Percentiles rank a stretch among this genome's conserved stretches.
phyloP scores from a whole-genome alignment of 306 rosid genomes.

The Gleditsia sinensis region DNA sequence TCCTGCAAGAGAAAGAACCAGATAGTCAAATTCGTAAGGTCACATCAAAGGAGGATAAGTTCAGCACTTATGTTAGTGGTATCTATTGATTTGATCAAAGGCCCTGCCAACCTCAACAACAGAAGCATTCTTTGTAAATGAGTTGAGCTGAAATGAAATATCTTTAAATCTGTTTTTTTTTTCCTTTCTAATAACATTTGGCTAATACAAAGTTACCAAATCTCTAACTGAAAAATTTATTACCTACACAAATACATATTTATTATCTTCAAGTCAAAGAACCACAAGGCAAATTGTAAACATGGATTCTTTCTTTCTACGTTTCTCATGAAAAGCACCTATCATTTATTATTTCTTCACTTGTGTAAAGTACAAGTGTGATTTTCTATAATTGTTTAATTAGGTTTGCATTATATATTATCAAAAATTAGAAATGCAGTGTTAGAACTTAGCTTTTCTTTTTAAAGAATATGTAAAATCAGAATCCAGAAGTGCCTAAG shows the following conservation, averaged over 20 bases:
- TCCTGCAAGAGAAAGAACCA: conserved; percentile 54
- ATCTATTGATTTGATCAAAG: conserved; percentile 25
- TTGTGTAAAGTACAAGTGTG: conserved; percentile 1
- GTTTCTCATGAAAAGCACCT: conserved; percentile 15
- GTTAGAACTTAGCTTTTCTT: conserved; percentile 4
- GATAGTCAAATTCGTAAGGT: conserved; percentile 25
- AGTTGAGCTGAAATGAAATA: not conserved
- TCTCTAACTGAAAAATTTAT: conserved; percentile 13
- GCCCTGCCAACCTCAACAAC: conserved; percentile 8
- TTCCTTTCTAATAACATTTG: not conserved
- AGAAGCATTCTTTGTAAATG: conserved; percentile 11
- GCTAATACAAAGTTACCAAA: conserved; percentile 13
- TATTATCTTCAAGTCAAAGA: conserved; percentile 14
- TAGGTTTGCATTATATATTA: not conserved
- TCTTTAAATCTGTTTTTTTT: not conserved
- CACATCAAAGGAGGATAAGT: conserved; percentile 22
- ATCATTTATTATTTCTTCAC: conserved; percentile 7
- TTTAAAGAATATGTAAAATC: not conserved
- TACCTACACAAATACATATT: not conserved
- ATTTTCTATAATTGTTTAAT: conserved; percentile 22
- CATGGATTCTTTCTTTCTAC: conserved; percentile 16
- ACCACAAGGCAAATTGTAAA: conserved; percentile 16
- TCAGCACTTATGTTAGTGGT: conserved; percentile 29
- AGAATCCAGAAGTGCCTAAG: not conserved
- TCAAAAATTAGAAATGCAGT: not conserved